phyloP scores from a whole-genome alignment of 108 stramenopile species.

The Stephanodiscus minutulus region DNA sequence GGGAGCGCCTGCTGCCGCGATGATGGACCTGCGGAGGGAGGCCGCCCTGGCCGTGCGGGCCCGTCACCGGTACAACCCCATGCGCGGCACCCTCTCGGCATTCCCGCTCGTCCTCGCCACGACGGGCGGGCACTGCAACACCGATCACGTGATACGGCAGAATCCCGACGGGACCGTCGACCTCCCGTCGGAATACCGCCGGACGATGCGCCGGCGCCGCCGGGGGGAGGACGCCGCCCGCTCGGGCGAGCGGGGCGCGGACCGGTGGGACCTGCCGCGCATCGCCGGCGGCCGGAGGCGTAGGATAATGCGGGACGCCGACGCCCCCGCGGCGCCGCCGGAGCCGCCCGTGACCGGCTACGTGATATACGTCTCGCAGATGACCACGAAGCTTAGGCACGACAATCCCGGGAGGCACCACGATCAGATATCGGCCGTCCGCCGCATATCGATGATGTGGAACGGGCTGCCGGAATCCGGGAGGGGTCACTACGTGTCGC shows the following conservation, averaged over 20 bases:
- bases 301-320: slow-evolving; percentile 69
- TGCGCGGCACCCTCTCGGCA: slow-evolving; percentile 40
- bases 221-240: slow-evolving; percentile 58
- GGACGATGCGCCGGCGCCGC: slow-evolving; percentile 50
- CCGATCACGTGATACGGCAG: slow-evolving; percentile 69
- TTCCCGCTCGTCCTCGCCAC: slow-evolving; percentile 53
- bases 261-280: slow-evolving; percentile 82
- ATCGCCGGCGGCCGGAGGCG: slow-evolving; percentile 77
- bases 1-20: not conserved
- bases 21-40: slow-evolving; percentile 25
- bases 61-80: slow-evolving; percentile 43
- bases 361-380: slow-evolving; percentile 67
- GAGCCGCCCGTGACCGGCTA: slow-evolving; percentile 77
- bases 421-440: slow-evolving; percentile 67
- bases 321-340: slow-evolving; percentile 64
- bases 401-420: slow-evolving; percentile 79
- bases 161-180: slow-evolving; percentile 58
- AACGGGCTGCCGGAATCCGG: slow-evolving; percentile 56
- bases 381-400: slow-evolving; percentile 84
- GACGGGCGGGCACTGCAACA: slow-evolving; percentile 84
- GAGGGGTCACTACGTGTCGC: slow-evolving; percentile 64
- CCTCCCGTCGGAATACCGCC: slow-evolving; percentile 76
- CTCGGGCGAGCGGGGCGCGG: slow-evolving; percentile 57
- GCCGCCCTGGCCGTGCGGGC: slow-evolving; percentile 33
- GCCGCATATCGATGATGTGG: slow-evolving; percentile 78